Evolutionary conservation across 176 grass and related monocot species (phyloP).

Genomic region (Guadua angustifolia): DNA sequence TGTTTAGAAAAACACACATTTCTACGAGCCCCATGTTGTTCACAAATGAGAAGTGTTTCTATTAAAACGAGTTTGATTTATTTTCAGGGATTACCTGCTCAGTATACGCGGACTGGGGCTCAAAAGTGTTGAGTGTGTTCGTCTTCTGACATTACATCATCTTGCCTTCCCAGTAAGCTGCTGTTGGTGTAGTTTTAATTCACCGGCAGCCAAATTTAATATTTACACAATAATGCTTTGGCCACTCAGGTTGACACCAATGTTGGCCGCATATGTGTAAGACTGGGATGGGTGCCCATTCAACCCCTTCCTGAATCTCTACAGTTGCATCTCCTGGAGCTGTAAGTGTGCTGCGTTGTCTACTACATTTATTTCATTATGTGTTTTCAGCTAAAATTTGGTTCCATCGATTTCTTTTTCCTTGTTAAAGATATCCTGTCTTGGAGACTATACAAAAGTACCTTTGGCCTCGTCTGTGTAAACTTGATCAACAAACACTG

Average conservation of each 20-base stretch:
- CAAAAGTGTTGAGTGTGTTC: constrained; percentile 98
- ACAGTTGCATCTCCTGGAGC: constrained; percentile 90
- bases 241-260: constrained; percentile 89
- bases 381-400: constrained; percentile 33
- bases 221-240: constrained; percentile 47
- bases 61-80: constrained; percentile 34
- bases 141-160: constrained; percentile 91
- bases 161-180: constrained; percentile 91
- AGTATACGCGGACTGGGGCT: constrained; percentile 95
- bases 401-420: constrained; percentile 34
- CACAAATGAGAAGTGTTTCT: constrained; percentile 43
- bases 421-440: constrained; percentile 79
- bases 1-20: constrained; percentile 21
- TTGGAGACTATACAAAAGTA: constrained; percentile 89
- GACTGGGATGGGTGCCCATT: constrained; percentile 96
- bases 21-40: constrained; percentile 15
- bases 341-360: constrained; percentile 61
- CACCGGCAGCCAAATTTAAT: constrained; percentile 31
- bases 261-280: constrained; percentile 94
- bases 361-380: constrained; percentile 23
- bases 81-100: constrained; percentile 86
- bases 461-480: constrained; percentile 95
- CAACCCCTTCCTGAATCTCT: constrained; percentile 91
- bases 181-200: constrained; percentile 34
- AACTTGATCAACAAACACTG: constrained; percentile 93